Percentiles rank a stretch among this genome's conserved stretches.
Conservation (phyloP, 352 stramenopile genomes). For the Lagenidium giganteum region DNA sequence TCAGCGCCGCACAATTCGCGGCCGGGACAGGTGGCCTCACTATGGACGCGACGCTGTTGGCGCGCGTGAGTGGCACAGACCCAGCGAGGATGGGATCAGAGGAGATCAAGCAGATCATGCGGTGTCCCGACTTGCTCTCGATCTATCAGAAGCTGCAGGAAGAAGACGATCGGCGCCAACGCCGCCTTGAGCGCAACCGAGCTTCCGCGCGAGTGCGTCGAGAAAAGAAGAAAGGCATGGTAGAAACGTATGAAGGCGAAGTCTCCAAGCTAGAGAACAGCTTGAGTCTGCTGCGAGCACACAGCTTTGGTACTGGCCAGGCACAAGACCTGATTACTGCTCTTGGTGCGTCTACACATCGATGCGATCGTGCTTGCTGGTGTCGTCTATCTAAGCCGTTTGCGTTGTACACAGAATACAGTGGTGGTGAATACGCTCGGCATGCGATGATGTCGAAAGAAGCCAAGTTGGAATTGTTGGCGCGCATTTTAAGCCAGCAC, state of each 20-base stretch:
- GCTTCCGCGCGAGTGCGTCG: constrained; percentile 74
- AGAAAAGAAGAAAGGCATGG: constrained; percentile 86
- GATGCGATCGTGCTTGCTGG: not conserved
- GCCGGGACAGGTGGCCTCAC: constrained; percentile 70
- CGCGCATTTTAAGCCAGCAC: constrained; percentile 72
- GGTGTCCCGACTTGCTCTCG: constrained; percentile 68
- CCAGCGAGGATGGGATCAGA: constrained; percentile 73
- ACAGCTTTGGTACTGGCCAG: constrained; percentile 70
- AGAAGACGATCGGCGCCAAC: constrained; percentile 75
- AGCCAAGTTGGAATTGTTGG: constrained; percentile 77
- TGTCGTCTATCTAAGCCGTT: not conserved
- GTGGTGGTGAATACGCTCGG: constrained; percentile 66
- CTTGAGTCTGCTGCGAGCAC: constrained; percentile 69
- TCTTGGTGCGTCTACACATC: constrained; percentile 65
- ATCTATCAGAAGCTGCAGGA: constrained; percentile 88
- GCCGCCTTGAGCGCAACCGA: constrained; percentile 73
- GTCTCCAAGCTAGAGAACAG: constrained; percentile 86
- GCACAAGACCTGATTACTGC: constrained; percentile 60
- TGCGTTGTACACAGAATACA: constrained; percentile 43
- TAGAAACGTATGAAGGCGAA: constrained; percentile 82
- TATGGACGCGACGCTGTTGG: constrained; percentile 75
- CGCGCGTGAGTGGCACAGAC: constrained; percentile 75
- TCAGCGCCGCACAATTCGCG: constrained; percentile 79
- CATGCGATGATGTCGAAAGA: constrained; percentile 84
- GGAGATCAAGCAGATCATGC: constrained; percentile 88